Base-by-base conservation (phyloP, 106 monocot species). In the Vanilla planifolia region DNA sequence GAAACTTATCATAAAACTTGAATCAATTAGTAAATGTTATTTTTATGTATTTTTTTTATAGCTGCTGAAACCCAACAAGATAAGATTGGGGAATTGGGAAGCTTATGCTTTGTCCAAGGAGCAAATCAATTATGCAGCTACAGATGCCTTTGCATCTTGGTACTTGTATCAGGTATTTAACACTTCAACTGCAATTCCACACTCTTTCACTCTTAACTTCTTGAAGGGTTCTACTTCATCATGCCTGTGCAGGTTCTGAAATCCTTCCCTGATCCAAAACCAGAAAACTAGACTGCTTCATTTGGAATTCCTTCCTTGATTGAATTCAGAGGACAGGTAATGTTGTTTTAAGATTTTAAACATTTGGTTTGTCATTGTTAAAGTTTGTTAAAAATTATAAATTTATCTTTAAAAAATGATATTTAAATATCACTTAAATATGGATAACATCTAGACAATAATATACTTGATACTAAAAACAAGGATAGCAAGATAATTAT, bases 131-230 rank as follows among this genome's bases (percentile, higher is more conserved):
- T 99, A 99, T 78, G 98, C 98, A 52, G 98, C 98, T 14, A 99
- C 98, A 64, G 98, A 99, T 80, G 92, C 98, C n/a, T 99, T 73
- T 80, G 82, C 63, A 48, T 99, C 98, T 75, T 99, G 98, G 98
- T 73, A 68, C 57, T 35, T 99, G 50, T 74, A 92, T 74, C 73
- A 92, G 85, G 98, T 98, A 81, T 55, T 8, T 28, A 63, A 42
- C 15, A 6, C 22, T n/a, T 21, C 4, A 43, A 21, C 10, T 46
- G 3, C 32, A 44, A 39, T 36, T 20, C 0, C 11, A 57, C 35
- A 2, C 28, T 2, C 1, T 34, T 3, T 8, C 21, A 3, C 32
- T 10, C 56, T 9, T 44, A 63, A 3, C 47, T 46, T 34, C 41
- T 51, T 22, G 33, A 13, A 20, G 32, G 16, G 27, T 41, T 16